phyloP scores from a whole-genome alignment of 352 stramenopile genomes.

The Thraustochytrium sp. region DNA sequence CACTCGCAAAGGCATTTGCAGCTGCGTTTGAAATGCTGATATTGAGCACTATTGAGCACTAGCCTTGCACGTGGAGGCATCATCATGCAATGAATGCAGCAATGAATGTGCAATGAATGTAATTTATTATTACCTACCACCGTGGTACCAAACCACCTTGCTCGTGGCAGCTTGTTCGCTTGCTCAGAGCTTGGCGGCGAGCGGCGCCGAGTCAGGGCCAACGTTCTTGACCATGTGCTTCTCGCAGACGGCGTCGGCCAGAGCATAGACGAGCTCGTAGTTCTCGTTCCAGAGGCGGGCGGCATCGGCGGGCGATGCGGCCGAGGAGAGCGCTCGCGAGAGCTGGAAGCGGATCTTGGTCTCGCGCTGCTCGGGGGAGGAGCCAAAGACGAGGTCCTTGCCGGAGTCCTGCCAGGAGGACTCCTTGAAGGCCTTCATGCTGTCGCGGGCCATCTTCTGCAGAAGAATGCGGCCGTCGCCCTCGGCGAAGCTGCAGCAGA shows the following conservation, averaged over 20 bases:
- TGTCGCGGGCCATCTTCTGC: conserved; percentile 52
- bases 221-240: conserved; percentile 28
- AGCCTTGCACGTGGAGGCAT: too few species aligned
- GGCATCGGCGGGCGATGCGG: background rate
- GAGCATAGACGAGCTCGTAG: conserved; percentile 45
- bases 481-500: conserved; percentile 55
- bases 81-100: too few species aligned
- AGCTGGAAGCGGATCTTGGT: conserved; percentile 41
- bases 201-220: background rate
- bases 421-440: conserved; percentile 44
- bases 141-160: too few species aligned
- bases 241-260: conserved; percentile 46
- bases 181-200: conserved; percentile 16
- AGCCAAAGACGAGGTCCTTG: background rate
- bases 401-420: conserved; percentile 39
- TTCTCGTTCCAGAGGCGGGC: conserved; percentile 49
- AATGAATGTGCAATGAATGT: too few species aligned
- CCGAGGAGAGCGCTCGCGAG: conserved; percentile 32
- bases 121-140: too few species aligned
- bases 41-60: too few species aligned
- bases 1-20: too few species aligned
- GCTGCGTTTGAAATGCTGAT: too few species aligned
- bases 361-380: conserved; percentile 38
- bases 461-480: conserved; percentile 51
- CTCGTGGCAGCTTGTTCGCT: too few species aligned